These are phyloP conservation scores for Plasmodium inui DNA, from an alignment of 169 alveolate genomes.

Conservation along the genomic window DNA sequence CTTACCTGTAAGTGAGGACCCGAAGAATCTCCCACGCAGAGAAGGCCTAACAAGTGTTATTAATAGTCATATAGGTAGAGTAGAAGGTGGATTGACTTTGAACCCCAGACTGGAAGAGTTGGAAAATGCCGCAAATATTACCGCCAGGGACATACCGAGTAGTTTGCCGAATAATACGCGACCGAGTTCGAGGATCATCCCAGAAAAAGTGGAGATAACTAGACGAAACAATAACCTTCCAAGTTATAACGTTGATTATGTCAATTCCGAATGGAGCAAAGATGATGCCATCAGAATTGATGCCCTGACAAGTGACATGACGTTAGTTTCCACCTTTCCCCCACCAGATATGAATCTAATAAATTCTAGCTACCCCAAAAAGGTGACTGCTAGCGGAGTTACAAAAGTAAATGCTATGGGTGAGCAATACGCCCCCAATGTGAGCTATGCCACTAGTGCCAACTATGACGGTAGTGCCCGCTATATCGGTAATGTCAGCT, in stretches of 20 bases:
- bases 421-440: not conserved
- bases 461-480: not conserved
- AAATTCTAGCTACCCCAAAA: slow-evolving; percentile 64
- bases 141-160: not conserved
- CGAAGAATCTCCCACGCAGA: slow-evolving; percentile 4
- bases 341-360: slow-evolving; percentile 63
- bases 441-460: not conserved
- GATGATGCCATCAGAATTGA: slow-evolving; percentile 9
- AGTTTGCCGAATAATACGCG: slow-evolving; percentile 1
- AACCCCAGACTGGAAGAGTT: slow-evolving; percentile 2
- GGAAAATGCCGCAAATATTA: not conserved
- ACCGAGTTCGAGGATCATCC: slow-evolving; percentile 15
- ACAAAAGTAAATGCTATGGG: not conserved
- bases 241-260: slow-evolving; percentile 12
- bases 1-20: not conserved
- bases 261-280: slow-evolving; percentile 50
- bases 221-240: slow-evolving; percentile 27
- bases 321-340: slow-evolving; percentile 65
- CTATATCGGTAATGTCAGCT: not conserved
- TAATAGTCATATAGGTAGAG: not conserved
- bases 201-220: slow-evolving; percentile 34
- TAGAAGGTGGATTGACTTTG: not conserved
- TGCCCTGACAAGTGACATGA: slow-evolving; percentile 65
- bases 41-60: slow-evolving; percentile 18
- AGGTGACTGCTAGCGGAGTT: slow-evolving; percentile 12